A percentile compares a stretch with the other conserved stretches of the same genome.
These are phyloP conservation scores for Cryptococcus wingfieldii DNA, from an alignment of 1,284 basidiomycete species.

Conservation along the genomic window DNA sequence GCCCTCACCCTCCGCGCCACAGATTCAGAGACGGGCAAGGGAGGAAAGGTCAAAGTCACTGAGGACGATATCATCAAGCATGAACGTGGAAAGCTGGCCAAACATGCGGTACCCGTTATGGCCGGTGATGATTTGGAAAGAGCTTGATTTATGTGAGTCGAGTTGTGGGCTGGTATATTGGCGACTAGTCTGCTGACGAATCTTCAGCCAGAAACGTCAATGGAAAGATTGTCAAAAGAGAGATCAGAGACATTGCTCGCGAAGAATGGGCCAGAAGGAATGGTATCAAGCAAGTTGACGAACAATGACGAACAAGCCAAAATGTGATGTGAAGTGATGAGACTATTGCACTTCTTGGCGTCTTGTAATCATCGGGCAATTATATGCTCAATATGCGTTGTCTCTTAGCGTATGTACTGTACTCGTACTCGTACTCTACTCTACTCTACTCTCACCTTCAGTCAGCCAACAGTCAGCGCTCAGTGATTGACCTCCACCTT, in stretches of 20 bases:
- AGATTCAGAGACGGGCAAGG: neutral
- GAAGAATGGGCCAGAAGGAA: slow-evolving; percentile 24
- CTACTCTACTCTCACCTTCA: no score
- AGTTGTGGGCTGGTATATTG: neutral
- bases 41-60: slow-evolving; percentile 3
- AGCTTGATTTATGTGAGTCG: slow-evolving; percentile 23
- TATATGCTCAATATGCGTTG: no score
- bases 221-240: slow-evolving; percentile 36
- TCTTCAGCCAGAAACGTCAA: slow-evolving; percentile 33
- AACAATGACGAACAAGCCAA: slow-evolving; percentile 11
- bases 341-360: no score
- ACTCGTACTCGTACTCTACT: no score
- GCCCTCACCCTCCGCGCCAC: slow-evolving; percentile 25
- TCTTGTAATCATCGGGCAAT: no score
- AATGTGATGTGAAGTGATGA: slow-evolving; percentile 1
- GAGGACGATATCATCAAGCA: slow-evolving; percentile 16
- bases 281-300: neutral
- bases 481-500: no score
- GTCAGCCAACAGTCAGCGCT: no score
- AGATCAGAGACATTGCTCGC: slow-evolving; percentile 23
- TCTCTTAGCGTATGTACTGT: no score
- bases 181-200: slow-evolving; percentile 2
- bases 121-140: slow-evolving; percentile 20
- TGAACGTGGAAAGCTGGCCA: slow-evolving; percentile 15
- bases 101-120: slow-evolving; percentile 26